Evolutionary conservation across 2,329 filamentous ascomycete genomes (phyloP).

Genomic region (Cladobotryum mycophilum): DNA sequence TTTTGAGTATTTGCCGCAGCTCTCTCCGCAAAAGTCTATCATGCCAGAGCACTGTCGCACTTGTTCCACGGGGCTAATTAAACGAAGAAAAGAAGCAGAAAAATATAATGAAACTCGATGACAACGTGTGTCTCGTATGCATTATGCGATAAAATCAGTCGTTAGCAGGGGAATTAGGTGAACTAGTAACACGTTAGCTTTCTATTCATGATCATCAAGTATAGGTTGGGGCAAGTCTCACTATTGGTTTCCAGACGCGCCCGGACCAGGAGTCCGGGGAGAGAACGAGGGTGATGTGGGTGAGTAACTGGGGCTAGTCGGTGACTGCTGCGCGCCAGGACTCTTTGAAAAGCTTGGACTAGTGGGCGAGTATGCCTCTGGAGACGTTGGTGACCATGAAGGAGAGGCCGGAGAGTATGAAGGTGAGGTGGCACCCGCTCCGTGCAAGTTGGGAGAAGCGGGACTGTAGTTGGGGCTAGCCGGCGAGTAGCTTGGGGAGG

Average conservation of each 20-base stretch:
- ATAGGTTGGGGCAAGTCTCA: constrained; percentile 18
- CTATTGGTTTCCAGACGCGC: constrained; percentile 38
- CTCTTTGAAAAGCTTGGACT: constrained; percentile 54
- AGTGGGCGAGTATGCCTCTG: constrained; percentile 56
- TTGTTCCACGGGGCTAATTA: background rate
- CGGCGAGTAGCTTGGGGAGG: constrained; percentile 66
- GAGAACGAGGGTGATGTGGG: constrained; percentile 49
- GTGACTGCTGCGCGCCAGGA: constrained; percentile 50
- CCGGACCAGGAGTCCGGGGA: constrained; percentile 39
- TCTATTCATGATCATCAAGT: background rate
- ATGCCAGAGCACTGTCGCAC: constrained; percentile 15
- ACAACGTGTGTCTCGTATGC: constrained; percentile 28
- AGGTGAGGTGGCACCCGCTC: constrained; percentile 44
- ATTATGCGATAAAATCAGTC: constrained; percentile 32
- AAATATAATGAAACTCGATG: constrained; percentile 17
- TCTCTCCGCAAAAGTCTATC: constrained; percentile 19
- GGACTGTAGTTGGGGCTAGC: constrained; percentile 67
- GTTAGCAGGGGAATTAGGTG: constrained; percentile 38
- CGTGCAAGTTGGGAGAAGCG: constrained; percentile 52
- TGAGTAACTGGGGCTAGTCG: constrained; percentile 67
- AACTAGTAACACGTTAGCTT: constrained; percentile 31
- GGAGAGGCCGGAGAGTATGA: constrained; percentile 65
- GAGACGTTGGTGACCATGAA: constrained; percentile 72
- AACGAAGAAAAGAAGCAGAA: constrained; percentile 12
- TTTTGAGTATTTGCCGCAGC: constrained; percentile 5